These are phyloP conservation scores for Diaporthe aspalathi DNA, from an alignment of 2,329 filamentous ascomycete genomes.

Conservation along the genomic window DNA sequence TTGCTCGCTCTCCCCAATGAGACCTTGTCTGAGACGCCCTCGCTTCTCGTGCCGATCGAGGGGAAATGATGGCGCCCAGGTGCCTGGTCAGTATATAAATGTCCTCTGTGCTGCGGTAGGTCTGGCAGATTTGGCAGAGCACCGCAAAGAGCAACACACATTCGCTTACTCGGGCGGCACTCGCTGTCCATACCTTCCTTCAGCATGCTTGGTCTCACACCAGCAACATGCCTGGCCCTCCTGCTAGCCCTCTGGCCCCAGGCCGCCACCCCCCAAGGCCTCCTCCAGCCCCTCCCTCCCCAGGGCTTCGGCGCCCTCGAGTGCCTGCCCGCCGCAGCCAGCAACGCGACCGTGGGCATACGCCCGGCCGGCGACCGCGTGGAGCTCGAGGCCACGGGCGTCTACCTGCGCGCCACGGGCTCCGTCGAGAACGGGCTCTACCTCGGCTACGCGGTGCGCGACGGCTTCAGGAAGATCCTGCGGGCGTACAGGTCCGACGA, in stretches of 20 bases:
- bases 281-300: background rate
- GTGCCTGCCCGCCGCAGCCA: background rate
- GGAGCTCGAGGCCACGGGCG: constrained; percentile 44
- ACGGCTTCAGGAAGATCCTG: constrained; percentile 43
- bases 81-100: background rate
- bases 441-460: constrained; percentile 47
- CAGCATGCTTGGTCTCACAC: background rate
- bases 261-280: background rate
- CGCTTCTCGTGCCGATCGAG: background rate
- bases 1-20: background rate
- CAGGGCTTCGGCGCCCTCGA: constrained; percentile 3
- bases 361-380: constrained; percentile 41
- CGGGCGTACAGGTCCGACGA: constrained; percentile 45
- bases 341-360: background rate
- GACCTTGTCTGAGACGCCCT: background rate
- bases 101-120: no score
- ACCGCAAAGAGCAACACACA: background rate
- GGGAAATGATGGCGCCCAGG: no score
- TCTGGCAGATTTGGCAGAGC: background rate
- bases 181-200: background rate
- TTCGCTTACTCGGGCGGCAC: background rate
- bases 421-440: constrained; percentile 44
- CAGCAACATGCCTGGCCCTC: background rate
- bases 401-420: constrained; percentile 47
- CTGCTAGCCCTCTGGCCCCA: background rate